These are phyloP conservation scores for Exophiala lecanii-corni DNA, from an alignment of 2,329 filamentous ascomycete species.

Conservation along the genomic window DNA sequence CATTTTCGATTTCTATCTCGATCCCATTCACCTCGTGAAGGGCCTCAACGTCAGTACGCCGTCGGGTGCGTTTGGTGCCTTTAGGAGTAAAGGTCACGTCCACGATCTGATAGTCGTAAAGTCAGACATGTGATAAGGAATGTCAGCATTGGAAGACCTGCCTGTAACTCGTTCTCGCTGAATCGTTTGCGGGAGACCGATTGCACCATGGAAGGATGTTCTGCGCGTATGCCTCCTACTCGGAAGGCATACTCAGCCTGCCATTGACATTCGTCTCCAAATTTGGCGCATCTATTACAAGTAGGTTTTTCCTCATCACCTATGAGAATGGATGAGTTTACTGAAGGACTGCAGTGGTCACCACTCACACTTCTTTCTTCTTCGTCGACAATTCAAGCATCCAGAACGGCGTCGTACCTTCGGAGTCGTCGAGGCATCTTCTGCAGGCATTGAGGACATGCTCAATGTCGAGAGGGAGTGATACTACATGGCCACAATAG, in stretches of 20 bases:
- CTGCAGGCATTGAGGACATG: neutral
- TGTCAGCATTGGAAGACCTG: neutral
- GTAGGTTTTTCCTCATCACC: constrained; percentile 6
- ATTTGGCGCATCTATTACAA: neutral
- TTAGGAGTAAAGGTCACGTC: constrained; percentile 3
- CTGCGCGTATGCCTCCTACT: neutral
- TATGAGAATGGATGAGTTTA: neutral
- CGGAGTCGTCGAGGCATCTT: neutral
- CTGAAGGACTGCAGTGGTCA: neutral
- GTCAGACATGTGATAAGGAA: neutral
- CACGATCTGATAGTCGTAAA: neutral
- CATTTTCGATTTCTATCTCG: neutral
- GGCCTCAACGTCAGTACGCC: neutral
- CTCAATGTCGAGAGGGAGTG: neutral
- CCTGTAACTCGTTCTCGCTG: neutral
- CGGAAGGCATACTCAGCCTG: constrained; percentile 2
- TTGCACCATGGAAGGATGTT: constrained; percentile 8
- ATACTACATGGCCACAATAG: neutral
- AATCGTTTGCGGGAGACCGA: neutral
- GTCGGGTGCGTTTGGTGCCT: constrained; percentile 1
- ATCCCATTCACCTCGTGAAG: neutral
- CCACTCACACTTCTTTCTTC: neutral
- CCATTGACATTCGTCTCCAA: constrained; percentile 4
- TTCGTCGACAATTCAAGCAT: neutral
- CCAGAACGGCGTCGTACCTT: neutral